Conservation (phyloP, 345 rosid genomes). For the Toxicodendron radicans region DNA sequence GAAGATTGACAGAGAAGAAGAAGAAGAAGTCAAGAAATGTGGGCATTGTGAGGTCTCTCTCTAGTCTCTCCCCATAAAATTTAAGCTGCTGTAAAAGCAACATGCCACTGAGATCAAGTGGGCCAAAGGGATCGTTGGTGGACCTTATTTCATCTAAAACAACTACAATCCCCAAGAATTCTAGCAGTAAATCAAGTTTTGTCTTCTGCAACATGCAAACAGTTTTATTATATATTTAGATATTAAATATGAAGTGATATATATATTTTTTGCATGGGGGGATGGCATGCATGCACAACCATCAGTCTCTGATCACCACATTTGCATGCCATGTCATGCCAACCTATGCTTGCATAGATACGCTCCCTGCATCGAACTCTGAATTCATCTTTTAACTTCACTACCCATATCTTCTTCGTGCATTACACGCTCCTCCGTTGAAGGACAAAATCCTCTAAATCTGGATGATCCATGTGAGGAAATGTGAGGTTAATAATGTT, state of each 20-base stretch:
- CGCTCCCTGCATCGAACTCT: conserved; percentile 19
- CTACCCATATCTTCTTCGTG: not conserved
- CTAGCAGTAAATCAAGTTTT: not conserved
- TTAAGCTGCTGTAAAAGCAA: conserved; percentile 19
- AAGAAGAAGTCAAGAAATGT: not conserved
- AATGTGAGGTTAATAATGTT: not conserved
- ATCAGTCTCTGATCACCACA: conserved; percentile 32
- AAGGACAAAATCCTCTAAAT: not conserved
- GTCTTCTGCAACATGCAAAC: not conserved
- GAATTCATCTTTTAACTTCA: not conserved
- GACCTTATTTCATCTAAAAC: not conserved
- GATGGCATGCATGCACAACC: conserved; percentile 23
- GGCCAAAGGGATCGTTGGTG: not conserved
- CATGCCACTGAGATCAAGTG: conserved; percentile 29
- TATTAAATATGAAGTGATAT: not conserved
- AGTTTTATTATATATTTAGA: not conserved
- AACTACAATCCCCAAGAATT: conserved; percentile 11
- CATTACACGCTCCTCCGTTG: not conserved
- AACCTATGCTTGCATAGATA: conserved; percentile 30
- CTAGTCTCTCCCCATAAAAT: not conserved
- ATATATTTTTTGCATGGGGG: not conserved
- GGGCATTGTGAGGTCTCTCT: conserved; percentile 11
- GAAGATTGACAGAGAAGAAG: no score
- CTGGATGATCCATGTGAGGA: not conserved
- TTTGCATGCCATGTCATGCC: conserved; percentile 52